Percentiles rank a stretch among this genome's conserved stretches.
phyloP scores from a whole-genome alignment of 2,329 filamentous ascomycete genomes.

The Didymella lethalis region DNA sequence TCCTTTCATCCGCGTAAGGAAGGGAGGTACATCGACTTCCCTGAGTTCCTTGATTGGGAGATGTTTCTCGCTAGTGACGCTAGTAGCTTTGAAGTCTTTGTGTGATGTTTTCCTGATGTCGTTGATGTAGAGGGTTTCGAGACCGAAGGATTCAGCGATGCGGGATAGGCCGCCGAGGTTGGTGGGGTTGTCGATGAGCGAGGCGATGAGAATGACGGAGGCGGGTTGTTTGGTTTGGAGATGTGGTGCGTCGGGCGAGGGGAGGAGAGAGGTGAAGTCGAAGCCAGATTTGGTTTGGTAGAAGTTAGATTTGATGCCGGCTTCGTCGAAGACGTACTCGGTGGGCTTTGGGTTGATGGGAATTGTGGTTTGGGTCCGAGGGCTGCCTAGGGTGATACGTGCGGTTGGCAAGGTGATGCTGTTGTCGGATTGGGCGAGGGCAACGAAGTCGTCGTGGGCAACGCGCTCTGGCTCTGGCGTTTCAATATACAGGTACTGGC shows the following conservation, averaged over 20 bases:
- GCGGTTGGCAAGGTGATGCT: constrained; percentile 26
- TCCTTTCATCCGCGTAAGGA: constrained; percentile 52
- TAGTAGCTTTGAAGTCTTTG: constrained; percentile 60
- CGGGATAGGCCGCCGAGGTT: constrained; percentile 61
- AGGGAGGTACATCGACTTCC: constrained; percentile 44
- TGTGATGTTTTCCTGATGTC: constrained; percentile 52
- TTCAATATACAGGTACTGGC: constrained; percentile 55
- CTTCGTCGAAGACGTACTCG: constrained; percentile 12
- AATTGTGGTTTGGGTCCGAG: constrained; percentile 2
- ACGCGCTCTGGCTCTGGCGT: constrained; percentile 51
- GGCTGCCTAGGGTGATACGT: constrained; percentile 45
- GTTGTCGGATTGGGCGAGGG: constrained; percentile 43
- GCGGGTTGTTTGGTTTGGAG: constrained; percentile 34
- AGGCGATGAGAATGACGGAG: constrained; percentile 58
- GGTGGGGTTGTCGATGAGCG: constrained; percentile 59
- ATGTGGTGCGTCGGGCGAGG: constrained; percentile 27
- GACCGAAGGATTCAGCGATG: constrained; percentile 61
- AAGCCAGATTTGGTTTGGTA: constrained; percentile 63
- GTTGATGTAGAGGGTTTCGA: constrained; percentile 55
- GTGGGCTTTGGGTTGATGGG: constrained; percentile 13
- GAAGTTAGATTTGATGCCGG: constrained; percentile 35
- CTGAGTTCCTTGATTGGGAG: constrained; percentile 55
- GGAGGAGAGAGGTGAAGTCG: constrained; percentile 42
- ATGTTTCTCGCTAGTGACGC: constrained; percentile 60
- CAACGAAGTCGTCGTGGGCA: constrained; percentile 51